Evolutionary conservation across 768 basidiomycete genomes (phyloP), one percentile per base, ranked within the genome.

Genomic region (Pisolithus marmoratus): DNA sequence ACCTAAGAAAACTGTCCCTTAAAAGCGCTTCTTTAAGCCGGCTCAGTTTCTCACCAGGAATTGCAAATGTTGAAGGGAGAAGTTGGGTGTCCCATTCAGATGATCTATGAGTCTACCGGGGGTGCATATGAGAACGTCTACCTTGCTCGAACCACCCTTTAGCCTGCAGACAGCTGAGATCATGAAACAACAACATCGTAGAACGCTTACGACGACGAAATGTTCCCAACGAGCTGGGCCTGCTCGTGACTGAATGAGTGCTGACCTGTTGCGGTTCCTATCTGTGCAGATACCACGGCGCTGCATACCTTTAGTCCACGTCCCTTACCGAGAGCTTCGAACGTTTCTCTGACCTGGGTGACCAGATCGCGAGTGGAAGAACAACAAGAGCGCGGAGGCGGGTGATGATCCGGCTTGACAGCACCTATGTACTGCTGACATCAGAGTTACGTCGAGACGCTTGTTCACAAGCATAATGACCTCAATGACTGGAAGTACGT

Each of bases 21-120:
- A 50, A 29, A 24, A 38, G 23, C 14, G 31, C 40, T 9, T 22
- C 46, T 37, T 14, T 3, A 14, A 20, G 50, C 24, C 19, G 29
- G 37, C 20, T 4, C 4, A 20, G 26, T n/a, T 27, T 72, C 85
- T 24, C 62, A 92, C 95, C 54, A 98, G 73, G 68, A 93, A 98
- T n/a, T 94, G 85, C 7, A 99, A 77, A 67, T 98, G 94, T 60
- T 96, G 94, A 27, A 98, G 70, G 2, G 91, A 87, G 65, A 97
- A 96, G 57, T 93, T 92, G 0, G 81, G 83, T 0, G 96, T 97
- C 23, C 83, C 84, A 46, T 82, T 82, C 36, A 99, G 70, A 66
- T 98, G 96, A 63, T 99, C 96, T 27, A 97, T 96, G 44, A 99
- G 67, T 43, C 96, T 77, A 29, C 96, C 96, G 0, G 96, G 96